Percentiles rank a stretch among this genome's conserved stretches.
Evolutionary conservation across 176 grass and related monocot species (phyloP).

Genomic region (Metroxylon sagu): DNA sequence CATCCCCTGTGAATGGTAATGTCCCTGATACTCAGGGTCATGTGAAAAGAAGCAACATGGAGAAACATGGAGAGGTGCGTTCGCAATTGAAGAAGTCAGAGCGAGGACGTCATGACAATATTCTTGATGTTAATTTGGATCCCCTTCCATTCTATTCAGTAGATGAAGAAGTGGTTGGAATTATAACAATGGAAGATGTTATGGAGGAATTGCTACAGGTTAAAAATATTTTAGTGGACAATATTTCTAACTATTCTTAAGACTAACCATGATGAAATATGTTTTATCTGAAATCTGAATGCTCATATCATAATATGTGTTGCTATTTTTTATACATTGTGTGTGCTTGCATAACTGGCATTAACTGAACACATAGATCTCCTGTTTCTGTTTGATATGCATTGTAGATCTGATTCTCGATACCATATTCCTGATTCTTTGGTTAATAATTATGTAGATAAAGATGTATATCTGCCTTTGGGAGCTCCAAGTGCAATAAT

Average conservation of each 20-base stretch:
- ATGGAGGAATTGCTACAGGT: constrained; percentile 97
- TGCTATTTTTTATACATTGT: no score
- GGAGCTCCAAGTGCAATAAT: no score
- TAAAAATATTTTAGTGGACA: constrained; percentile 21
- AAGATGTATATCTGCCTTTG: no score
- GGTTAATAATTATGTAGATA: no score
- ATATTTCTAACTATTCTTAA: constrained; percentile 6
- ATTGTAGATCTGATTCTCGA: no score
- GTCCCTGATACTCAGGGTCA: constrained; percentile 27
- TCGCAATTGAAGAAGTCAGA: constrained; percentile 50
- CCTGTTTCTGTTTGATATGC: no score
- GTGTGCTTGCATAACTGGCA: no score
- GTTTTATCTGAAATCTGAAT: no score
- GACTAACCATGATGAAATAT: background rate
- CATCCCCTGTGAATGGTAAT: constrained; percentile 35
- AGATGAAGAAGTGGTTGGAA: constrained; percentile 90
- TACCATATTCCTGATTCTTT: no score
- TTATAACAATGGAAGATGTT: constrained; percentile 99
- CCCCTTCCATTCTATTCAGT: constrained; percentile 66
- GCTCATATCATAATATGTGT: no score
- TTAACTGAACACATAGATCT: no score
- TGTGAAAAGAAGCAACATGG: constrained; percentile 46
- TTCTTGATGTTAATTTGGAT: constrained; percentile 88
- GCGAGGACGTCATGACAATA: constrained; percentile 48
- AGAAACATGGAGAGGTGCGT: constrained; percentile 47